phyloP scores from a whole-genome alignment of 2,329 filamentous ascomycete genomes.

The Colletotrichum sp. region DNA sequence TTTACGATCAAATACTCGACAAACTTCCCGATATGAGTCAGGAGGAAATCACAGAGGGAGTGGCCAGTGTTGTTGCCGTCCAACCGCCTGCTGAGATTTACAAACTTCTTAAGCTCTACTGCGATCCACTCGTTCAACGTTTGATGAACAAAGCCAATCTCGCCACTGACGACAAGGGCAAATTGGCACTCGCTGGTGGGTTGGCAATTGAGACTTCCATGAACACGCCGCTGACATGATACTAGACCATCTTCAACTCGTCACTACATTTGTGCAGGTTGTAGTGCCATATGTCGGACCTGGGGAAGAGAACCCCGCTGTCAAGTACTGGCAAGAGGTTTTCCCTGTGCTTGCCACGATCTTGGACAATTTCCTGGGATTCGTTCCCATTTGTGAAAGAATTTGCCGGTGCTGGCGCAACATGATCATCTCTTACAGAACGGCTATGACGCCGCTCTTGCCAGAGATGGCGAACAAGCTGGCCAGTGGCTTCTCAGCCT shows the following conservation, averaged over 20 bases:
- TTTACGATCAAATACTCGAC: conserved; percentile 90
- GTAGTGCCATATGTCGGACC: conserved; percentile 77
- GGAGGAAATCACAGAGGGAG: conserved; percentile 95
- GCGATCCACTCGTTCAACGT: conserved; percentile 85
- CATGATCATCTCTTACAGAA: conserved; percentile 96
- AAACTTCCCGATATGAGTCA: conserved; percentile 85
- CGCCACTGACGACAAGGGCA: conserved; percentile 81
- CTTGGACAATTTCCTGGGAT: conserved; percentile 84
- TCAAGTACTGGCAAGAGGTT: conserved; percentile 95
- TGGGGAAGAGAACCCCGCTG: conserved; percentile 82
- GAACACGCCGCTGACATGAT: conserved; percentile 22
- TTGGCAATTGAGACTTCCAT: not conserved
- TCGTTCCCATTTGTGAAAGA: conserved; percentile 88
- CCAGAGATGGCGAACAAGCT: conserved; percentile 88
- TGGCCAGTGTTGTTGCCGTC: conserved; percentile 87
- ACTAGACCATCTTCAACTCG: conserved; percentile 84
- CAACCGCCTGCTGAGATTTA: conserved; percentile 84
- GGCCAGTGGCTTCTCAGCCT: conserved; percentile 81
- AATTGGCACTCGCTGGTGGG: conserved; percentile 83
- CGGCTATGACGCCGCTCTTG: conserved; percentile 83
- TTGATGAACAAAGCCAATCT: conserved; percentile 87
- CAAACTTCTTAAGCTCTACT: conserved; percentile 87
- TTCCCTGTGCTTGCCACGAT: conserved; percentile 88
- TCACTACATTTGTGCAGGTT: conserved; percentile 86
- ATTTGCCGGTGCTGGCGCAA: conserved; percentile 95